Conservation (phyloP, 768 basidiomycete species). For the Termitomyces sp. region DNA sequence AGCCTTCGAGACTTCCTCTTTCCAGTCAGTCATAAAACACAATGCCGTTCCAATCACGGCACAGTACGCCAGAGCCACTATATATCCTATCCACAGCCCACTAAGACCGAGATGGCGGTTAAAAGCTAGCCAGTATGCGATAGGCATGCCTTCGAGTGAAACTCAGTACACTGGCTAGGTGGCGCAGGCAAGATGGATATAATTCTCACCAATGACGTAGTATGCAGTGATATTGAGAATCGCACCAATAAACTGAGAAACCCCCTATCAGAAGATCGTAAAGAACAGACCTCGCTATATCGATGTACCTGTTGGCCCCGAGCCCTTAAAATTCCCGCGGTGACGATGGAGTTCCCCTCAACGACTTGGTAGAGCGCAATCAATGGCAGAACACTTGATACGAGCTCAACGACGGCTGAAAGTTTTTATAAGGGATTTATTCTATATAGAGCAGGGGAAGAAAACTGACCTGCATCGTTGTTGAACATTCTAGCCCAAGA, state of each 20-base stretch:
- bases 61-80: constrained; percentile 41
- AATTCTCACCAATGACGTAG: constrained; percentile 7
- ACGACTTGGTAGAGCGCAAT: not conserved
- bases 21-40: constrained; percentile 47
- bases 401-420: constrained; percentile 33
- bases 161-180: not conserved
- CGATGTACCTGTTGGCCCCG: not conserved
- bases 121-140: constrained; percentile 59
- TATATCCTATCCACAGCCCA: constrained; percentile 69
- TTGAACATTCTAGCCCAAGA: constrained; percentile 8
- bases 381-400: constrained; percentile 41
- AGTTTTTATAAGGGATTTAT: not conserved
- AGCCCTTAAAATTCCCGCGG: not conserved
- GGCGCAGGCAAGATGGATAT: too few species aligned
- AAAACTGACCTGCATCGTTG: not conserved
- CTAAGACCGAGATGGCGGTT: constrained; percentile 36
- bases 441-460: too few species aligned
- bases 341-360: not conserved
- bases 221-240: not conserved
- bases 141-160: constrained; percentile 45
- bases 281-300: not conserved
- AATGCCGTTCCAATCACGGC: constrained; percentile 35
- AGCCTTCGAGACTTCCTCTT: constrained; percentile 46
- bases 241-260: constrained; percentile 60
- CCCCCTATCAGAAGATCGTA: not conserved